Percentiles rank a stretch among this genome's conserved stretches.
Evolutionary conservation across 1,139 yeast genomes (phyloP).

Genomic region (Sugiyamaella sp.): DNA sequence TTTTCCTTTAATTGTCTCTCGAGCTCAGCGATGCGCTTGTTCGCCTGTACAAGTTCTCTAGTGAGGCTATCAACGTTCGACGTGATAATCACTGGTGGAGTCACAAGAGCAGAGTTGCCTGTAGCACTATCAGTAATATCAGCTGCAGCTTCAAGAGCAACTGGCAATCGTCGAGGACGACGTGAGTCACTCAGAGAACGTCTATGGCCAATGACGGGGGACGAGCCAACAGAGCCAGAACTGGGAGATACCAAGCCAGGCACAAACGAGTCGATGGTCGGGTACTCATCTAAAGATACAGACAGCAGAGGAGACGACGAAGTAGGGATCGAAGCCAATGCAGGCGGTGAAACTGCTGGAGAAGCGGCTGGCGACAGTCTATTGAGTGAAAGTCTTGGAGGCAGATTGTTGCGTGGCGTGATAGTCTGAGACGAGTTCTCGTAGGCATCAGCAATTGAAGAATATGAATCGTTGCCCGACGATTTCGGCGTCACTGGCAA

Average conservation of each 20-base stretch:
- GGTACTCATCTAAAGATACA: background rate
- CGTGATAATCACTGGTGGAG: slow-evolving; percentile 5
- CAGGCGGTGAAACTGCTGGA: background rate
- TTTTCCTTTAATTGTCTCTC: slow-evolving; percentile 35
- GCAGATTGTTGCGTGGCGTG: background rate
- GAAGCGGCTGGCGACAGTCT: background rate
- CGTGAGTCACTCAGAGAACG: slow-evolving; percentile 20
- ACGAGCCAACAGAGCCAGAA: background rate
- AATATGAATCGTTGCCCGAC: background rate
- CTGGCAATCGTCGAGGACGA: slow-evolving; percentile 10
- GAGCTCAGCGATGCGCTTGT: slow-evolving; percentile 40
- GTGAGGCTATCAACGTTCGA: slow-evolving; percentile 23
- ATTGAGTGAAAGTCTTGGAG: slow-evolving; percentile 12
- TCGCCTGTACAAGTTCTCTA: slow-evolving; percentile 37
- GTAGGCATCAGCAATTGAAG: background rate
- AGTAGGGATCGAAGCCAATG: background rate
- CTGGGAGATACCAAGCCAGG: background rate
- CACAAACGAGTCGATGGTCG: slow-evolving; percentile 10
- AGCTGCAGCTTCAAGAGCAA: slow-evolving; percentile 16
- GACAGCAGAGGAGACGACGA: slow-evolving; percentile 3
- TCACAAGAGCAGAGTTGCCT: background rate
- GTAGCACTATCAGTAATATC: slow-evolving; percentile 15
- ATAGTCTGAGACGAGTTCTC: background rate
- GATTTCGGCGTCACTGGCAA: slow-evolving; percentile 9
- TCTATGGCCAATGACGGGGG: slow-evolving; percentile 13